A percentile compares a stretch with the other conserved stretches of the same genome.
Conservation (phyloP, 2,329 filamentous ascomycete species). For the Cordyceps sp. region DNA sequence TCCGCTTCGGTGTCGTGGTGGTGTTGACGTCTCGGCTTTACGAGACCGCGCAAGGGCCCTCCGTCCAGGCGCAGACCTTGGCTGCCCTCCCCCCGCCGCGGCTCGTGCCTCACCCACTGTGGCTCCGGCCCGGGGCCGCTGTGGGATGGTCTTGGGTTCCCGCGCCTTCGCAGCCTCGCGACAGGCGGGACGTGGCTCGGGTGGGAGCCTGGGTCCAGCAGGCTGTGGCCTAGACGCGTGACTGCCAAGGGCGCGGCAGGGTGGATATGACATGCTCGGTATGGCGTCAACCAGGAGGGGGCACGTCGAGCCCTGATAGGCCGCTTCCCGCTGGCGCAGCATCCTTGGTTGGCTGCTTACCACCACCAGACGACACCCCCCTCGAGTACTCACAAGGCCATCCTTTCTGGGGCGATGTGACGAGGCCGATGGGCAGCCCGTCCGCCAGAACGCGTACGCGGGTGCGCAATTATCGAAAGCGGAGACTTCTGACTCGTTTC, state of each 20-base stretch:
- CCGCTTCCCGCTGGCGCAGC: constrained; percentile 9
- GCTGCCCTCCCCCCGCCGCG: too few species aligned
- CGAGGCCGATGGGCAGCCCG: constrained; percentile 1
- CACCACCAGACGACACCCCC: constrained; percentile 8
- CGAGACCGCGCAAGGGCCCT: constrained; percentile 2
- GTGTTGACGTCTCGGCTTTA: constrained; percentile 13
- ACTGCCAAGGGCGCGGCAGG: too few species aligned
- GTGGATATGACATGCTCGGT: background rate
- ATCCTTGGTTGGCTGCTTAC: constrained; percentile 6
- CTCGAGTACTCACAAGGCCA: constrained; percentile 9
- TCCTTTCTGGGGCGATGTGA: constrained; percentile 4
- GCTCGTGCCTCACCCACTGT: constrained; percentile 1
- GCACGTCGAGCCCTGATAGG: constrained; percentile 3
- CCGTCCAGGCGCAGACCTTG: too few species aligned
- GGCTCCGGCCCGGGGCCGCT: constrained; percentile 1
- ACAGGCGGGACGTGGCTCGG: too few species aligned
- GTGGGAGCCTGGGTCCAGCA: background rate
- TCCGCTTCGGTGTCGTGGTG: constrained; percentile 4
- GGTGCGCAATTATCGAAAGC: background rate
- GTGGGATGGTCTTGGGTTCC: too few species aligned
- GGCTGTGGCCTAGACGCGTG: too few species aligned
- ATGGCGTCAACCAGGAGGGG: background rate
- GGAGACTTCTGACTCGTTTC: too few species aligned
- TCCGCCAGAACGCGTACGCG: constrained; percentile 1
- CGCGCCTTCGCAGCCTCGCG: too few species aligned